Evolutionary conservation across 78 protist species (phyloP).

Genomic region (Dictyostelium citrinum): DNA sequence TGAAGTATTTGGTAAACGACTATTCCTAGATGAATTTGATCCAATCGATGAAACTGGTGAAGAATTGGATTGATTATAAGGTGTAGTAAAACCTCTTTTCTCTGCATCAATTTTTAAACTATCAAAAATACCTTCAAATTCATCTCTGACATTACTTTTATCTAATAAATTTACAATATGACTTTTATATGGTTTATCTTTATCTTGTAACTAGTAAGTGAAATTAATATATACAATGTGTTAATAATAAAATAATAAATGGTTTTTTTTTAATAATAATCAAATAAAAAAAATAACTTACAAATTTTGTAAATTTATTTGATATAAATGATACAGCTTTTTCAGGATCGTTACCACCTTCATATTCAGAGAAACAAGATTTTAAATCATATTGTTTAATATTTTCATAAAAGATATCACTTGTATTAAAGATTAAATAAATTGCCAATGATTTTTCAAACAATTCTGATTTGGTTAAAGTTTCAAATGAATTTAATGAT

Average conservation of each 20-base stretch:
- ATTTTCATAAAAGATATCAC: slow-evolving; percentile 30
- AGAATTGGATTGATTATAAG: neutral
- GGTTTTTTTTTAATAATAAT: no score
- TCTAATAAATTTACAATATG: slow-evolving; percentile 34
- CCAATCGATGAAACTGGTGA: slow-evolving; percentile 1
- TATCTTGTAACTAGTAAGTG: neutral
- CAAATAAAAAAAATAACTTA: neutral
- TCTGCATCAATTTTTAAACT: slow-evolving; percentile 55
- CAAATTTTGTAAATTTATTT: slow-evolving; percentile 34
- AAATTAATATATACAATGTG: no score
- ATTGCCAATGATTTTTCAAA: slow-evolving; percentile 18
- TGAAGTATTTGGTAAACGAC: neutral
- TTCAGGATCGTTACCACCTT: neutral
- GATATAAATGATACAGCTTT: slow-evolving; percentile 15
- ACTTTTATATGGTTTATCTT: slow-evolving; percentile 30
- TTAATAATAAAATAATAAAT: no score
- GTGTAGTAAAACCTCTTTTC: slow-evolving; percentile 29
- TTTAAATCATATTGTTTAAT: slow-evolving; percentile 27
- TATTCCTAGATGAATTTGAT: neutral
- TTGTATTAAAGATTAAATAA: slow-evolving; percentile 13
- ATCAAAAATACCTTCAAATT: slow-evolving; percentile 37
- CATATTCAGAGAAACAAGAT: slow-evolving; percentile 21
- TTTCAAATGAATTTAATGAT: slow-evolving; percentile 19
- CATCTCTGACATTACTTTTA: slow-evolving; percentile 19
- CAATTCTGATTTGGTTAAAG: slow-evolving; percentile 2